Evolutionary conservation across 768 basidiomycete species (phyloP), one percentile per base, ranked within the genome.

Genomic region (Termitomyces titanicus): DNA sequence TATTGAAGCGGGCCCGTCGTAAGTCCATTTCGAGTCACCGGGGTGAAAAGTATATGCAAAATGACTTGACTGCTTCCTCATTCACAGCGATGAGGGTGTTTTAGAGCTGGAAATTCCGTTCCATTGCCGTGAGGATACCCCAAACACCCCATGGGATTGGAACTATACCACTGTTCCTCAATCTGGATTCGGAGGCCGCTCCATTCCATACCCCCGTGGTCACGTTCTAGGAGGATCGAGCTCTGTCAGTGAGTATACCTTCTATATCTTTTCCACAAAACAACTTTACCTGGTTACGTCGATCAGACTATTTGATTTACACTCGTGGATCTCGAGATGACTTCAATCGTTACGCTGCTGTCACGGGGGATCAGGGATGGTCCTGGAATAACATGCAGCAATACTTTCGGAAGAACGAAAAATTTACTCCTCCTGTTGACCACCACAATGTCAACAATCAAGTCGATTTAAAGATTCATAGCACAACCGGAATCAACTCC

Each of bases 301-400:
- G 6, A 47, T 47, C 15, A 48, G 47, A 48, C 24, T 48, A 37
- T n/a, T 8, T 48, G 34, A 48, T 48, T 6, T 48, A 48, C 11
- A 48, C 47, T 25, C 47, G 47, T 25, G 47, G 31, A 48, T 37
- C 47, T n/a, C 5, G 0, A 15, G 65, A 69, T 22, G 71, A 73
- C 39, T 73, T 57, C 25, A 60, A 73, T 50, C 58, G 62, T 17
- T 70, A 60, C 25, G 71, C 68, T 3, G 53, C 45, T 3, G 43
- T 67, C 6, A 65, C 68, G 2, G 64, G 66, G 3, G 71, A 73
- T 51, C 7, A 51, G 15, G 70, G 70, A 3, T 72, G 70, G 72
- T 65, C 67, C 12, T 72, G 71, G 71, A 59, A 67, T 20, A 57
- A 48, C 3, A 46, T 71, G 43, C 50, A 60, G n/a, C 61, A 59